Percentiles rank a stretch among this genome's conserved stretches.
Conservation (phyloP, 345 rosid genomes). For the Streptanthus diversifolius region DNA sequence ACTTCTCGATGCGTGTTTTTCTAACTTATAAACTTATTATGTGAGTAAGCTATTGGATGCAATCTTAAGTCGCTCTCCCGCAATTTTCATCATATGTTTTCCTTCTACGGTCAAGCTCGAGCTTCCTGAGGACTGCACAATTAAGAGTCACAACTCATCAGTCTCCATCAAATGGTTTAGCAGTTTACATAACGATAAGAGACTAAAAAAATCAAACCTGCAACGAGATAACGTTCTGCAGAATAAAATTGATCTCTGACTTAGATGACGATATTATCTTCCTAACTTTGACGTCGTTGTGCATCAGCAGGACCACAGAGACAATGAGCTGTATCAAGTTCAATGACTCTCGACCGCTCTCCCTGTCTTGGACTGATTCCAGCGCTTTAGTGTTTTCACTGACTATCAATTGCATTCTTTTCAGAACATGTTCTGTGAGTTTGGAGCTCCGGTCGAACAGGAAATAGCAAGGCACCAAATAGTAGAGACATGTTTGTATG, state of each 20-base stretch:
- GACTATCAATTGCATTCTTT: constrained; percentile 38
- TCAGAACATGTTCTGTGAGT: constrained; percentile 47
- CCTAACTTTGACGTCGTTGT: constrained; percentile 45
- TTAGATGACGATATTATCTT: constrained; percentile 41
- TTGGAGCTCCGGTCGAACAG: constrained; percentile 57
- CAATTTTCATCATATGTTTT: constrained; percentile 45
- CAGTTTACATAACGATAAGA: background rate
- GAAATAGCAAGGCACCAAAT: constrained; percentile 54
- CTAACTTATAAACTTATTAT: background rate
- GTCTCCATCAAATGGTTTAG: background rate
- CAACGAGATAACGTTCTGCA: constrained; percentile 36
- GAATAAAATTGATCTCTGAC: constrained; percentile 46
- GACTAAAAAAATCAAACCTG: constrained; percentile 47
- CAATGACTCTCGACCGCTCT: constrained; percentile 25
- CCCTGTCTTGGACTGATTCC: constrained; percentile 20
- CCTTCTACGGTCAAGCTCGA: constrained; percentile 50
- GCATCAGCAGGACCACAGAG: constrained; percentile 54
- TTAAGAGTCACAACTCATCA: background rate
- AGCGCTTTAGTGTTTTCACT: constrained; percentile 31
- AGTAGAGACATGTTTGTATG: constrained; percentile 36
- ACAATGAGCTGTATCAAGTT: constrained; percentile 43
- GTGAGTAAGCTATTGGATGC: constrained; percentile 25
- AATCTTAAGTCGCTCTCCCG: constrained; percentile 43
- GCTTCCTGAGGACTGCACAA: constrained; percentile 43
- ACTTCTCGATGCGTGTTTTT: background rate